Evolutionary conservation across 441 rosid genomes (phyloP), one percentile per base, ranked within the genome.

Genomic region (Populus hybrid): DNA sequence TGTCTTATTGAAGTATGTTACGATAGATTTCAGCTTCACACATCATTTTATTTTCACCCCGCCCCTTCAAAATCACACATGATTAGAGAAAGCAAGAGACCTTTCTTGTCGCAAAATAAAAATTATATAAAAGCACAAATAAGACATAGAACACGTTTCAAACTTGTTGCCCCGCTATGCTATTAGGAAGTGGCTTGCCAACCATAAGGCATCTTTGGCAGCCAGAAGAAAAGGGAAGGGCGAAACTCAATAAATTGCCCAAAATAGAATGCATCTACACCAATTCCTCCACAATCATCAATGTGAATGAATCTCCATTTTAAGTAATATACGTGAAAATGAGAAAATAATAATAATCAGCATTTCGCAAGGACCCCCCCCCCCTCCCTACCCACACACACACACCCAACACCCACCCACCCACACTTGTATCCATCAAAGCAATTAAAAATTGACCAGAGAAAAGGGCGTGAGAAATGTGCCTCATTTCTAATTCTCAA

Each of bases 221-320:
- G 28, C 28, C 66, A 61, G 14, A 61, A 61, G 66, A 61, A 21
- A 61, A 61, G 1, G 12, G 66, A 10, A 16, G 20, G 70, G 20
- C 16, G 10, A 67, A 28, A 28, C 70, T 14, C 10, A 67, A 67
- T 20, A 67, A 14, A 20, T 1, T 61, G 21, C 20, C n/a, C 70
- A 30, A 67, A 67, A 30, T 18, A 72, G 28, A 64, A 50, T 36
- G 34, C 74, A 10, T 67, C n/a, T 24, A 28, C 34, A 8, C 24
- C 61, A 42, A 42, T 10, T 67, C 26, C 26, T 30, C 30, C 11
- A 30, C 40, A 38, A 21, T 70, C 35, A 35, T 9, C 69, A 67
- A 36, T 64, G 59, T 35, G 77, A 66, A 12, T 21, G 30, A 61
- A 67, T 74, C 69, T 26, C 34, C 35, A 77, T 59, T 70, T 61